phyloP scores from a whole-genome alignment of 805 yeast species.

The Priceomyces medius region DNA sequence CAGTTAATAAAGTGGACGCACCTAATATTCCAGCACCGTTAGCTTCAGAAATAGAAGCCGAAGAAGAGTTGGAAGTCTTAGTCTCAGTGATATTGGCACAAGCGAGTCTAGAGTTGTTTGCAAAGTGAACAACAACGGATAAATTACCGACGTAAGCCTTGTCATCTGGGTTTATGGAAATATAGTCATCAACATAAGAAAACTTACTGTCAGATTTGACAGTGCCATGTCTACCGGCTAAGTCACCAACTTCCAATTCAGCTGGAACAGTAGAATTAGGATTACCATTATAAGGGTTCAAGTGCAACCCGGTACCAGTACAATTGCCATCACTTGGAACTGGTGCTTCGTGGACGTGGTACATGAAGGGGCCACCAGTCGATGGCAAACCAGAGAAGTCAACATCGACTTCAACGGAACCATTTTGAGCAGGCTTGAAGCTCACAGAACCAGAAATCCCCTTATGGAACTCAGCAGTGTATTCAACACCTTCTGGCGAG shows the following conservation, averaged over 20 bases:
- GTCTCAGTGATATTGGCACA: constrained; percentile 37
- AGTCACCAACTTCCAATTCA: constrained; percentile 36
- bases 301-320: constrained; percentile 34
- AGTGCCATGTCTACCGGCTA: constrained; percentile 39
- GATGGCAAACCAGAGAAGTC: constrained; percentile 32
- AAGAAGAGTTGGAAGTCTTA: background rate
- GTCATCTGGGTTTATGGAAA: constrained; percentile 29
- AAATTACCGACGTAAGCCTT: constrained; percentile 31
- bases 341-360: constrained; percentile 38
- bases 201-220: constrained; percentile 23
- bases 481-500: constrained; percentile 27
- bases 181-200: constrained; percentile 27
- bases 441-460: constrained; percentile 28
- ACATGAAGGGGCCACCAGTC: constrained; percentile 38
- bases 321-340: constrained; percentile 41
- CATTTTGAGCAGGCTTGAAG: constrained; percentile 29
- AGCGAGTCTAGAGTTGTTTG: constrained; percentile 31
- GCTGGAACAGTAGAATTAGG: constrained; percentile 22
- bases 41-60: background rate
- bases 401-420: constrained; percentile 33
- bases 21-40: background rate
- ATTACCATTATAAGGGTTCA: constrained; percentile 39
- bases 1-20: background rate
- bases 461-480: constrained; percentile 27
- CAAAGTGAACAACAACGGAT: constrained; percentile 37